Conservation (phyloP, 176 grass and related monocot genomes). For the Saccharum spontaneum region DNA sequence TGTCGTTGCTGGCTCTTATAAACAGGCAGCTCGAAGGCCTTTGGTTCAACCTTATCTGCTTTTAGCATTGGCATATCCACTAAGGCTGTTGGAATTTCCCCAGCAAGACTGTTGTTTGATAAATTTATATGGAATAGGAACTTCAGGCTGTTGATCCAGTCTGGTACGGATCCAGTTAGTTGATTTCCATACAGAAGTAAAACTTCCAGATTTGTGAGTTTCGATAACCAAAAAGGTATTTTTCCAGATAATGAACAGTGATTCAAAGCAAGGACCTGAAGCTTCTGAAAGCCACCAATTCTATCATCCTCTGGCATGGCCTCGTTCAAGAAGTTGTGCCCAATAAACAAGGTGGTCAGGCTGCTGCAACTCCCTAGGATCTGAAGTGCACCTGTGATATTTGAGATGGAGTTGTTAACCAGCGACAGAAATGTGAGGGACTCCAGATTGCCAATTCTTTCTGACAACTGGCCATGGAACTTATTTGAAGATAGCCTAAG, state of each 20-base stretch:
- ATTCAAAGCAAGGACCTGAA: conserved; percentile 32
- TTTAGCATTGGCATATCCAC: conserved; percentile 36
- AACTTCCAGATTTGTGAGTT: conserved; percentile 27
- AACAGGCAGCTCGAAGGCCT: conserved; percentile 30
- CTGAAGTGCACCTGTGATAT: conserved; percentile 36
- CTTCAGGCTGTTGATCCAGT: conserved; percentile 27
- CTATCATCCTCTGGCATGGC: conserved; percentile 29
- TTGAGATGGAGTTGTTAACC: conserved; percentile 8
- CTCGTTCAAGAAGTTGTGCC: conserved; percentile 21
- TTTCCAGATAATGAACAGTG: conserved; percentile 34
- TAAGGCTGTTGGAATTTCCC: conserved; percentile 32
- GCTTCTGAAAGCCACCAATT: conserved; percentile 30
- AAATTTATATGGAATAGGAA: conserved; percentile 37
- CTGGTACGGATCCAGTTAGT: conserved; percentile 37
- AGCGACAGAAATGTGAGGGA: conserved; percentile 38
- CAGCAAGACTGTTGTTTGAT: conserved; percentile 37
- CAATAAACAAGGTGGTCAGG: conserved; percentile 31
- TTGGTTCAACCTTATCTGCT: conserved; percentile 15
- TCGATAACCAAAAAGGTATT: conserved; percentile 44
- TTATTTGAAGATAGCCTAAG: conserved; percentile 27
- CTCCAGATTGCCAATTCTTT: conserved; percentile 25
- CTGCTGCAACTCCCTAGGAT: conserved; percentile 32
- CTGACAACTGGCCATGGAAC: conserved; percentile 30
- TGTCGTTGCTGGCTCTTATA: background rate
- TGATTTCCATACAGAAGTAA: conserved; percentile 17